Conservation (phyloP, 148 eudicot species). For the Selenicereus undatus region DNA sequence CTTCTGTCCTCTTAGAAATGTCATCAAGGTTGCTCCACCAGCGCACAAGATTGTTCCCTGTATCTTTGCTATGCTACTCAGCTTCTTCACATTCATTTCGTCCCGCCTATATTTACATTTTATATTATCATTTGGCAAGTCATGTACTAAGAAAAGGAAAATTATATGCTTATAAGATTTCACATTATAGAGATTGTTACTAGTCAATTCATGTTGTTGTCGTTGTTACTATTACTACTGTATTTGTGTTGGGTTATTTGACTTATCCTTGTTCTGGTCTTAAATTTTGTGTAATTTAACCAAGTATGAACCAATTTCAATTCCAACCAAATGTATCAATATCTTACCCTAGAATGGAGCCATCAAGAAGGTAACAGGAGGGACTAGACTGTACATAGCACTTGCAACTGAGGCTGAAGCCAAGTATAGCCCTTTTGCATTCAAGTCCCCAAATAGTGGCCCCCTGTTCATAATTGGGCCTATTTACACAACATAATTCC, state of each 20-base stretch:
- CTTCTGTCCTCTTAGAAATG: conserved; percentile 62
- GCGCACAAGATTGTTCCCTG: conserved; percentile 62
- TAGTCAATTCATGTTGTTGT: no score
- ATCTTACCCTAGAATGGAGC: conserved; percentile 26
- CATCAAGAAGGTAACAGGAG: conserved; percentile 61
- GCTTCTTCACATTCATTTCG: conserved; percentile 42
- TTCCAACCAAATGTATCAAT: background rate
- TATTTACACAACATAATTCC: no score
- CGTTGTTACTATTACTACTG: no score
- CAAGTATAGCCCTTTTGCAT: conserved; percentile 53
- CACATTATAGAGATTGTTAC: no score
- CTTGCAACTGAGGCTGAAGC: conserved; percentile 60
- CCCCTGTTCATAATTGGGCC: conserved; percentile 31
- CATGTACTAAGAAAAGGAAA: background rate
- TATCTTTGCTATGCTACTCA: conserved; percentile 65
- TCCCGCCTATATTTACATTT: conserved; percentile 43
- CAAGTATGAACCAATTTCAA: no score
- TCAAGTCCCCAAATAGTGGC: conserved; percentile 45
- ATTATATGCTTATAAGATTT: no score
- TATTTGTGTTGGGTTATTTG: no score
- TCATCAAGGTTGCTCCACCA: conserved; percentile 58
- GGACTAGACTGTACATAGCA: conserved; percentile 52
- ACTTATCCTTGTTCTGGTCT: no score
- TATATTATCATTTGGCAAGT: background rate
- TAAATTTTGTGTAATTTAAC: no score